phyloP scores from a whole-genome alignment of 352 stramenopile genomes.

The Phytophthora citricola region DNA sequence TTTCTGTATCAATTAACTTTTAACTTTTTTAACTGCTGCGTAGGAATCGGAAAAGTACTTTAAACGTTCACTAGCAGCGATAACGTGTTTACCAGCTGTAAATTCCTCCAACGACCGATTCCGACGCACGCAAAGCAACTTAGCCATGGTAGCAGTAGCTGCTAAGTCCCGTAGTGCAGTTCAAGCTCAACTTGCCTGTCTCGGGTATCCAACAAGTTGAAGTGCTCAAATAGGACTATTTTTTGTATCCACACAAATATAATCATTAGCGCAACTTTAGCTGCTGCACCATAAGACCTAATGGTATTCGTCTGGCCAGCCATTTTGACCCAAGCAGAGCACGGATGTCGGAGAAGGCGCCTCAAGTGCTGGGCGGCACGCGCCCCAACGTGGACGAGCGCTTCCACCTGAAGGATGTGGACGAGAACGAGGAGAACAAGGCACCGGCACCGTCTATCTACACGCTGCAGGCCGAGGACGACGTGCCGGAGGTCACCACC shows the following conservation, averaged over 20 bases:
- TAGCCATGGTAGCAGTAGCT: slow-evolving; percentile 65
- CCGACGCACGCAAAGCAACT: slow-evolving; percentile 64
- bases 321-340: slow-evolving; percentile 26
- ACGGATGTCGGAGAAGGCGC: slow-evolving; percentile 69
- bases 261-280: slow-evolving; percentile 4
- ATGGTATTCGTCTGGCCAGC: slow-evolving; percentile 3
- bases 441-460: slow-evolving; percentile 44
- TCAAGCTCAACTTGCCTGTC: slow-evolving; percentile 18
- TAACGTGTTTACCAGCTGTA: slow-evolving; percentile 10
- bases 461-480: slow-evolving; percentile 54
- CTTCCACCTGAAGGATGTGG: slow-evolving; percentile 48
- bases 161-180: slow-evolving; percentile 34
- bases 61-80: slow-evolving; percentile 36
- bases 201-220: slow-evolving; percentile 19
- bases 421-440: slow-evolving; percentile 24
- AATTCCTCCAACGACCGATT: slow-evolving; percentile 23
- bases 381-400: slow-evolving; percentile 63
- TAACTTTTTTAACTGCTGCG: neutral
- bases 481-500: slow-evolving; percentile 64
- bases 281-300: slow-evolving; percentile 5
- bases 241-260: slow-evolving; percentile 1
- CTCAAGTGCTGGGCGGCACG: slow-evolving; percentile 60
- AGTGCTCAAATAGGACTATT: slow-evolving; percentile 18
- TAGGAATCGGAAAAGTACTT: slow-evolving; percentile 59
- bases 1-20: neutral